Conservation (phyloP, 805 yeast genomes). For the Kregervanrija fluxuum region DNA sequence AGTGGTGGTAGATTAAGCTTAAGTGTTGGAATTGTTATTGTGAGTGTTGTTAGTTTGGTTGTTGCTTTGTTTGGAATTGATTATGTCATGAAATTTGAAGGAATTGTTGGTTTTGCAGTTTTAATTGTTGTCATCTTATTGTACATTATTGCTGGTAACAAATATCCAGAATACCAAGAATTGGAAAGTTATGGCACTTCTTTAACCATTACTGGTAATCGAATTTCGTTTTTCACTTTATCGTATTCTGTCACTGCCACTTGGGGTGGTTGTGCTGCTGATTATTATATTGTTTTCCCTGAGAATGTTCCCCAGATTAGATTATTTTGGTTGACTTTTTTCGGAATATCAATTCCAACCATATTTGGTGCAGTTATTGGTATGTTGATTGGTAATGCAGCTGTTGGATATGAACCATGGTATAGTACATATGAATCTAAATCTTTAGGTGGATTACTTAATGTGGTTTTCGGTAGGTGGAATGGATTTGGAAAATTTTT, state of each 20-base stretch:
- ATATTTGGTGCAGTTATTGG: conserved; percentile 72
- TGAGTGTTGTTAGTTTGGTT: conserved; percentile 52
- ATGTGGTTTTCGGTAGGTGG: conserved; percentile 64
- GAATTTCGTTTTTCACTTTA: conserved; percentile 65
- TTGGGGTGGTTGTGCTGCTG: conserved; percentile 85
- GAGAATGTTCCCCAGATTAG: conserved; percentile 52
- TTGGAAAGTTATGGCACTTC: conserved; percentile 30
- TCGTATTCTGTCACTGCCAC: conserved; percentile 76
- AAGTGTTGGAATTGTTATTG: conserved; percentile 67
- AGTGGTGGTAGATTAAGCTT: conserved; percentile 62
- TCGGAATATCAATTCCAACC: conserved; percentile 65
- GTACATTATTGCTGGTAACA: conserved; percentile 51
- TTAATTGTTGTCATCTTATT: conserved; percentile 57
- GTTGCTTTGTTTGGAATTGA: conserved; percentile 77
- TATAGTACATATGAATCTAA: conserved; percentile 40
- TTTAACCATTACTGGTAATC: conserved; percentile 52
- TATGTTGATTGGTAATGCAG: conserved; percentile 59
- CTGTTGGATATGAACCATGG: conserved; percentile 54
- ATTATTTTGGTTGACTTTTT: conserved; percentile 54
- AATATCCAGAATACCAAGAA: conserved; percentile 30
- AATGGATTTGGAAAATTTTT: conserved; percentile 71
- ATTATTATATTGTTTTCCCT: conserved; percentile 77
- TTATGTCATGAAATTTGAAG: conserved; percentile 61
- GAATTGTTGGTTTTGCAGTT: conserved; percentile 62
- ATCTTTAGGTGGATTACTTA: conserved; percentile 74